Conservation (phyloP, 352 stramenopile genomes). For the Globisporangium iwayamae region DNA sequence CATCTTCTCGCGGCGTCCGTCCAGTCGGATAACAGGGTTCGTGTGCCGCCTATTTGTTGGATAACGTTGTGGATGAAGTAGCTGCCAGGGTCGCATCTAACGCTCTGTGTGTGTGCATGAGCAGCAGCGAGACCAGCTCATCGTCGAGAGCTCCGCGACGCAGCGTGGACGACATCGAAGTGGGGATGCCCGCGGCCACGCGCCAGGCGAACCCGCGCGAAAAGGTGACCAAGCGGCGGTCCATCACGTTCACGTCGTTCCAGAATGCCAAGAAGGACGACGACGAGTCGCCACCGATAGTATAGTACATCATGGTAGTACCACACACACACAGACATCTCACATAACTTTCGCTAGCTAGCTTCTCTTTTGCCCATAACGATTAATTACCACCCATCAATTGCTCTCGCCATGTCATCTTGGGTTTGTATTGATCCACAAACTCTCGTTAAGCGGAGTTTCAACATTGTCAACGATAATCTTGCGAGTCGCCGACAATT, state of each 20-base stretch:
- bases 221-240: constrained; percentile 54
- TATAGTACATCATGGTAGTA: constrained; percentile 8
- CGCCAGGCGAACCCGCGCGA: constrained; percentile 46
- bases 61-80: background rate
- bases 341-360: background rate
- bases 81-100: background rate
- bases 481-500: background rate
- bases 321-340: background rate
- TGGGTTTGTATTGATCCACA: too few relatives aligned
- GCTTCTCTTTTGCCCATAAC: background rate
- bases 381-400: background rate
- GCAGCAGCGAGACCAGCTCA: constrained; percentile 14
- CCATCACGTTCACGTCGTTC: constrained; percentile 76
- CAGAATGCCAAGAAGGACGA: constrained; percentile 26
- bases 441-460: too few relatives aligned
- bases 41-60: background rate
- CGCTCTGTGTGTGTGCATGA: background rate
- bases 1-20: constrained; percentile 53
- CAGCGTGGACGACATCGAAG: constrained; percentile 77
- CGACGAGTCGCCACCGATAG: constrained; percentile 3
- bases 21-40: constrained; percentile 31
- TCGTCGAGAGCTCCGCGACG: constrained; percentile 24
- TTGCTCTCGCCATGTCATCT: background rate
- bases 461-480: too few relatives aligned
- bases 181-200: constrained; percentile 52